Conservation (phyloP, 148 eudicot species). For the Spergularia marina region DNA sequence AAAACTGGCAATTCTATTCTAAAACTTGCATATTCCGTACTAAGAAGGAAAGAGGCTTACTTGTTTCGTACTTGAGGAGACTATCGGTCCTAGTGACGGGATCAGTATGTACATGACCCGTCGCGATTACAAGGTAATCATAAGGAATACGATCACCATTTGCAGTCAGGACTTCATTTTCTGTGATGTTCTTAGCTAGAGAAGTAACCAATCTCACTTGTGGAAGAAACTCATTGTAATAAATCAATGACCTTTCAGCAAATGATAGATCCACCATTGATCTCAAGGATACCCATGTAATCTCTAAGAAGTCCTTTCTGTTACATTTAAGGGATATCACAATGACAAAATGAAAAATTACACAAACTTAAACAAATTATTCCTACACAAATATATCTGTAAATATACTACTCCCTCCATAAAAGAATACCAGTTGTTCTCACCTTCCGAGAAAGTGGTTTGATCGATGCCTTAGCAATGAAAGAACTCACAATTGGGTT, state of each 20-base stretch:
- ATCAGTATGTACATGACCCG: constrained; percentile 41
- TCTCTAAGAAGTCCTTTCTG: constrained; percentile 43
- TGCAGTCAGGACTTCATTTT: constrained; percentile 33
- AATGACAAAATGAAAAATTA: neutral
- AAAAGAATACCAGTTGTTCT: too few species aligned
- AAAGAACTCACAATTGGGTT: too few species aligned
- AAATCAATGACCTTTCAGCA: constrained; percentile 40
- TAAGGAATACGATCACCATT: constrained; percentile 34
- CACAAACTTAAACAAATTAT: neutral
- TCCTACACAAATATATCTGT: neutral
- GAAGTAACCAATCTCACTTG: constrained; percentile 38
- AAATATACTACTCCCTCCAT: too few species aligned
- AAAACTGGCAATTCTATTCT: neutral
- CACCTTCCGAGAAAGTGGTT: too few species aligned
- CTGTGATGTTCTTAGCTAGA: constrained; percentile 33
- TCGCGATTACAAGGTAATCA: constrained; percentile 50
- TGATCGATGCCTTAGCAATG: too few species aligned
- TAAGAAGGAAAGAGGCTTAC: constrained; percentile 17
- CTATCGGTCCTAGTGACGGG: constrained; percentile 32
- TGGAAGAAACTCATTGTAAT: constrained; percentile 43
- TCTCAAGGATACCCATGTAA: constrained; percentile 40
- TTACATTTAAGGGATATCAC: neutral
- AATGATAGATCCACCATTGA: constrained; percentile 44
- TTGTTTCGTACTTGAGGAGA: constrained; percentile 35
- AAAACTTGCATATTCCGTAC: too few species aligned